Base-by-base conservation (phyloP, 2,329 filamentous ascomycete species). In the Penicillium sp. region DNA sequence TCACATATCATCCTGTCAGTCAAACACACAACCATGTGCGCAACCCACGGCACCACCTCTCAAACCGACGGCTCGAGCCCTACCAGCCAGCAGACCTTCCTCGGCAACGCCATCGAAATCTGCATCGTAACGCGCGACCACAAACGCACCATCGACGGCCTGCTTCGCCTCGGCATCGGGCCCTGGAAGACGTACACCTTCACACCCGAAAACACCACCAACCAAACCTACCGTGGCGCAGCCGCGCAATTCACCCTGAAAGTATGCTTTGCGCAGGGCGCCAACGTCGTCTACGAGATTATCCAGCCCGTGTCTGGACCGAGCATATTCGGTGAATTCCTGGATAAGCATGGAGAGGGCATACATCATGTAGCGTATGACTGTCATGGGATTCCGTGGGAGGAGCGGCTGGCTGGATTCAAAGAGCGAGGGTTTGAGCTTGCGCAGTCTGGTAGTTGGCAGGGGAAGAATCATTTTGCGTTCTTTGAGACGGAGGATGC, bases 101-200 rank as follows among this genome's bases (percentile, higher is more conserved):
- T 50, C 26, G 47, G 47, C 21, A 52, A 52, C 38, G 35, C 50
- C 18, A 52, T 52, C 20, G 50, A 52, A 26, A 52, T 52, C 21
- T 52, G 50, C 38, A 52, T 52, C 21, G 50, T 43, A 12, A 52
- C 50, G 16, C 33, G 38, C 8, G 50, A 52, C 50, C 50, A 52
- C 50, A 45, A 52, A 52, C 50, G 35, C 35, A 52, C 50, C 24
- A 52, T 52, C 20, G 50, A 52, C 33, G 50, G 40, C 9, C 23
- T 52, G 3, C 14, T 52, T 11, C 35, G 50, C 40, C 35, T 52
- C 24, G 50, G 50, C 14, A 52, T 45, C 11, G 50, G 50, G 20
- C 50, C 50, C 5, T 52, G 50, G 50, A 52, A 52, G 50, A 28
- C 21, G 16, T 52, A 52, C 16, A 52, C 50, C 9, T 52, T 52